phyloP scores from a whole-genome alignment of 257 asterid species.

The Dorcoceras hygrometricum region DNA sequence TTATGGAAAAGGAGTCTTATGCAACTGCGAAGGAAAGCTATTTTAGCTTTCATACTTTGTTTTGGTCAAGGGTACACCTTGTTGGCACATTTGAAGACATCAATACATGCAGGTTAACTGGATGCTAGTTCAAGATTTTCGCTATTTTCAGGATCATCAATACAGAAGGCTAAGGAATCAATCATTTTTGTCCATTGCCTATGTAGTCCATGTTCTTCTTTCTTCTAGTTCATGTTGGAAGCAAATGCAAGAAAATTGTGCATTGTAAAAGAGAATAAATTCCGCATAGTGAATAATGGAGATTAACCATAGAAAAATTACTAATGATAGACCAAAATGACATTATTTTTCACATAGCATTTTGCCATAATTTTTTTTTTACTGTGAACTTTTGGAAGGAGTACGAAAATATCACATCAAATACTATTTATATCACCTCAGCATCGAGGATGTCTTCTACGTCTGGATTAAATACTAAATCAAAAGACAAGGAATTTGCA shows the following conservation, averaged over 20 bases:
- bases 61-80: too few relatives aligned
- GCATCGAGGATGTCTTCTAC: neutral
- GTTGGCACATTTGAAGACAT: too few relatives aligned
- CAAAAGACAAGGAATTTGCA: constrained; percentile 9
- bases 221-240: neutral
- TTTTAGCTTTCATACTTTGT: too few relatives aligned
- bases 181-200: too few relatives aligned
- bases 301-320: neutral
- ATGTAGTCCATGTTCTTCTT: neutral
- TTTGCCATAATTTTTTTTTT: neutral
- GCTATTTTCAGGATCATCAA: neutral
- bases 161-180: too few relatives aligned
- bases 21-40: too few relatives aligned
- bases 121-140: neutral
- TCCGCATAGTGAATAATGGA: neutral
- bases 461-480: constrained; percentile 15
- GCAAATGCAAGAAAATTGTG: neutral
- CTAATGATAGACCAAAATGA: neutral
- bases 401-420: neutral
- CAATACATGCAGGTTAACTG: neutral
- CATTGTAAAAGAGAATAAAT: neutral
- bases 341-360: neutral
- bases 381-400: neutral
- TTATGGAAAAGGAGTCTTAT: too few relatives aligned
- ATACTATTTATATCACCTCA: neutral